phyloP scores from a whole-genome alignment of 371 early-diverging fungal genomes.

The Conidiobolus incongruus region DNA sequence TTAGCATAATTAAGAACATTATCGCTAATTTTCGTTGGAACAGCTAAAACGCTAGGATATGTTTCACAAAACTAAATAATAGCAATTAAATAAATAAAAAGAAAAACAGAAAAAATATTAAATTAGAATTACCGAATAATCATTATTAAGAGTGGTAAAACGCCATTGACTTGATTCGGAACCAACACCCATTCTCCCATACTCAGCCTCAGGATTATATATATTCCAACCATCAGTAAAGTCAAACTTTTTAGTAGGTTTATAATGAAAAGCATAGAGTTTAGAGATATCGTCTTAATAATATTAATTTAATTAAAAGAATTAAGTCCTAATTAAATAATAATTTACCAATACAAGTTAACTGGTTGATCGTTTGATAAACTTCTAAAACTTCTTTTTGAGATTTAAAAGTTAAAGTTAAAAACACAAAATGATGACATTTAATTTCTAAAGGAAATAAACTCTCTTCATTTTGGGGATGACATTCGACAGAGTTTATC shows the following conservation, averaged over 20 bases:
- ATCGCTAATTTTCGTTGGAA: constrained; percentile 78
- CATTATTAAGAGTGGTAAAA: constrained; percentile 42
- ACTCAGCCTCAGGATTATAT: constrained; percentile 61
- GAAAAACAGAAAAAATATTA: not conserved
- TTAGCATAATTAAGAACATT: constrained; percentile 69
- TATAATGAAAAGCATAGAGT: constrained; percentile 62
- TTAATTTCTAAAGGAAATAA: constrained; percentile 34
- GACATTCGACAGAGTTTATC: constrained; percentile 57
- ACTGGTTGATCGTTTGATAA: constrained; percentile 48
- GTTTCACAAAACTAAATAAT: constrained; percentile 51
- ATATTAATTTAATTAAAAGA: not conserved
- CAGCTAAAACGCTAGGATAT: constrained; percentile 64
- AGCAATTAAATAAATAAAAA: not conserved
- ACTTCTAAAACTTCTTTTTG: constrained; percentile 54
- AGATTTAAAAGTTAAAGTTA: constrained; percentile 36
- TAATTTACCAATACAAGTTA: constrained; percentile 31
- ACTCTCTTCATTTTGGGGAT: constrained; percentile 16
- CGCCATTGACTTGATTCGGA: constrained; percentile 49
- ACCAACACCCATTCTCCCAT: constrained; percentile 66
- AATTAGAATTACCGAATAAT: constrained; percentile 28
- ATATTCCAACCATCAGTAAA: constrained; percentile 32
- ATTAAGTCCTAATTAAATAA: not conserved
- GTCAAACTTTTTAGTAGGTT: constrained; percentile 22
- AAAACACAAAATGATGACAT: constrained; percentile 57
- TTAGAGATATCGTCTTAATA: constrained; percentile 32